Base-by-base conservation (phyloP, 225 moss, liverwort and hornwort species). In the Polytrichum formosum region DNA sequence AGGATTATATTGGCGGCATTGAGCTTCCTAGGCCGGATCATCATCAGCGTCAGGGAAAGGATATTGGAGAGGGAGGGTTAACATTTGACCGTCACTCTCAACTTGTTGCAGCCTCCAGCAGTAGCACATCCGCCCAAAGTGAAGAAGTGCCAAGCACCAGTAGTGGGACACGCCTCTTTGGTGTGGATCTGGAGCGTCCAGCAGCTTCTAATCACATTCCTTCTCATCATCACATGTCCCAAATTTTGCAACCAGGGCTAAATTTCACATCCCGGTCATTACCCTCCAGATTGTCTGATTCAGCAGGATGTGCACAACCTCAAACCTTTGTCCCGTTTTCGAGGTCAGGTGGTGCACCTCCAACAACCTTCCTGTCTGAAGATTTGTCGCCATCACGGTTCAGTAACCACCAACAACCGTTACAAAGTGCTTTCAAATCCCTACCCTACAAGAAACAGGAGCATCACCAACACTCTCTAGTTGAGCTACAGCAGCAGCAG, bases 181-280 rank as follows among this genome's bases (percentile, higher is more conserved):
- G 96, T 4, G 93, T 96, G 46, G 93, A 93, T 74, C 81, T 96
- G 74, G 93, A 96, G 68, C 87, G 81, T 64, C 81, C 82, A 60
- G 82, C 84, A 66, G 80, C 83, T 37, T 56, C 67, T 56, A 71
- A 71, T 72, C 78, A 78, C 65, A 74, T 76, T 18, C 23, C 70
- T 21, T 33, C 68, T 2, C 76, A 77, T 53, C n/a, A 20, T 20
- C 65, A 56, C n/a, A 46, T 46, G 46, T 46, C 46, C 46, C 46
- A 46, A 46, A 46, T 46, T 46, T 65, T 82, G 75, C 83, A 81
- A 61, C 56, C 84, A n/a, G 72, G 83, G 7, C 61, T 79, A 7
- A 85, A 79, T 67, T 79, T 77, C 9, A 68, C 70, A 55, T 79
- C 88, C 35, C 74, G 84, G 27, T 69, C 79, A 22, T 75, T 84